A percentile compares a stretch with the other conserved stretches of the same genome.
These are phyloP conservation scores for Amylocarpus encephaloides DNA, from an alignment of 2,329 filamentous ascomycete genomes.

Conservation along the genomic window DNA sequence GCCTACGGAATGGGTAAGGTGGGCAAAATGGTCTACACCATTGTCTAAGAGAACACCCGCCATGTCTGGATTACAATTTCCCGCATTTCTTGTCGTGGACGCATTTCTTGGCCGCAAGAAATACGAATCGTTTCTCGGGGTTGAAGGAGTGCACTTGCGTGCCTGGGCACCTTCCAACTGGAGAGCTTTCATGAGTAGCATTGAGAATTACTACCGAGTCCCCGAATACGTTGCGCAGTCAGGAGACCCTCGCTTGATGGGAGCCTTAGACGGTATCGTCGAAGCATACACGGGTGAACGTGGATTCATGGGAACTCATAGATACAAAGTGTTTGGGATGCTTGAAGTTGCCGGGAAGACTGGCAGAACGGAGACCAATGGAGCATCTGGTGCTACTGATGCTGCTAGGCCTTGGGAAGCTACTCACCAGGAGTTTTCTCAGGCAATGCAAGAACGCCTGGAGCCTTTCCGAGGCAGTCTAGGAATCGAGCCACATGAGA, in stretches of 20 bases:
- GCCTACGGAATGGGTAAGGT: slow-evolving; percentile 43
- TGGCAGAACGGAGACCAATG: slow-evolving; percentile 47
- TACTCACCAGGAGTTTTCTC: slow-evolving; percentile 45
- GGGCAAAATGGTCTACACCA: slow-evolving; percentile 43
- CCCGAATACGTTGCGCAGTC: slow-evolving; percentile 48
- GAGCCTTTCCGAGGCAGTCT: slow-evolving; percentile 43
- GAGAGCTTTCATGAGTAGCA: slow-evolving; percentile 47
- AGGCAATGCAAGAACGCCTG: slow-evolving; percentile 48
- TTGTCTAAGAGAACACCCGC: slow-evolving; percentile 45
- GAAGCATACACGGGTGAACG: slow-evolving; percentile 50
- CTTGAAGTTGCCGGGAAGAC: slow-evolving; percentile 48
- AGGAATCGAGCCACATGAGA: slow-evolving; percentile 44
- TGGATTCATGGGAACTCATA: slow-evolving; percentile 50
- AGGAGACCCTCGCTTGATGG: slow-evolving; percentile 43
- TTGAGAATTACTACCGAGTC: slow-evolving; percentile 48
- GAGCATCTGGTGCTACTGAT: slow-evolving; percentile 40
- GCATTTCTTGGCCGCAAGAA: slow-evolving; percentile 47
- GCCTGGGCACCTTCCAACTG: slow-evolving; percentile 49
- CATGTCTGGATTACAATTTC: slow-evolving; percentile 46
- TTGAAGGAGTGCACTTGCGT: slow-evolving; percentile 45
- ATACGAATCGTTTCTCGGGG: slow-evolving; percentile 46
- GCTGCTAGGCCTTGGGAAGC: slow-evolving; percentile 43
- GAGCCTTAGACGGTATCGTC: slow-evolving; percentile 48
- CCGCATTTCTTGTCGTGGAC: slow-evolving; percentile 48
- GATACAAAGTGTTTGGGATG: slow-evolving; percentile 52